Conservation (phyloP, 331 rosid genomes). For the Phaseolus coccineus region DNA sequence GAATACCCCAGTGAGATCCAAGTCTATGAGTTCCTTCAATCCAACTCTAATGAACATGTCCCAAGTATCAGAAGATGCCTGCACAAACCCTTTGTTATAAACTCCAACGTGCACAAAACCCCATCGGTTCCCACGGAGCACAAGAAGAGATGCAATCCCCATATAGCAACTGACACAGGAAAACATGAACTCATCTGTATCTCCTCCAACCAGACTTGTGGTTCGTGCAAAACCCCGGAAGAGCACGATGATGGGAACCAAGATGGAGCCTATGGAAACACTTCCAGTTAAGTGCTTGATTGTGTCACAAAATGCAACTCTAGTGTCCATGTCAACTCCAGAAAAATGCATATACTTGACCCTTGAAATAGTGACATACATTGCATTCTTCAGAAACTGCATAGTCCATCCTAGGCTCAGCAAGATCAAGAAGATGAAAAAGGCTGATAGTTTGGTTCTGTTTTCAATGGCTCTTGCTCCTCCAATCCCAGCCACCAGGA, state of each 20-base stretch:
- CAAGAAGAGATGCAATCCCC: slow-evolving; percentile 64
- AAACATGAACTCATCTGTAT: slow-evolving; percentile 68
- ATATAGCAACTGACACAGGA: slow-evolving; percentile 74
- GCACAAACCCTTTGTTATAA: slow-evolving; percentile 68
- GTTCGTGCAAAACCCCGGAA: slow-evolving; percentile 64
- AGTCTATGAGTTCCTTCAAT: slow-evolving; percentile 56
- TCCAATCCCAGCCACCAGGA: slow-evolving; percentile 68
- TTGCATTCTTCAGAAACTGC: slow-evolving; percentile 71
- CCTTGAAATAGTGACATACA: slow-evolving; percentile 64
- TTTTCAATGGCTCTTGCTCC: slow-evolving; percentile 63
- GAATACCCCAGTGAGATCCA: slow-evolving; percentile 78
- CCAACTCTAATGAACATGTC: slow-evolving; percentile 58
- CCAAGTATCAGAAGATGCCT: slow-evolving; percentile 76
- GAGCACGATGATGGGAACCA: slow-evolving; percentile 55
- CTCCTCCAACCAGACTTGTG: slow-evolving; percentile 62
- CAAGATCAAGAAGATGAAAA: slow-evolving; percentile 60
- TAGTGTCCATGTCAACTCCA: slow-evolving; percentile 39
- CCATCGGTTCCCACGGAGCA: slow-evolving; percentile 71
- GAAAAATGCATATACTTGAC: slow-evolving; percentile 59
- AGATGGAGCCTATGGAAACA: slow-evolving; percentile 69
- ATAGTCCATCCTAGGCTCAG: slow-evolving; percentile 78
- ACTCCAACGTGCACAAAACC: slow-evolving; percentile 80
- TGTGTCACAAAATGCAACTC: slow-evolving; percentile 55
- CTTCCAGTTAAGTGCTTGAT: slow-evolving; percentile 59
- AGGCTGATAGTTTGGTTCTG: slow-evolving; percentile 35